Conservation (phyloP, 1,284 basidiomycete genomes). For the Ganoderma lingzhi region DNA sequence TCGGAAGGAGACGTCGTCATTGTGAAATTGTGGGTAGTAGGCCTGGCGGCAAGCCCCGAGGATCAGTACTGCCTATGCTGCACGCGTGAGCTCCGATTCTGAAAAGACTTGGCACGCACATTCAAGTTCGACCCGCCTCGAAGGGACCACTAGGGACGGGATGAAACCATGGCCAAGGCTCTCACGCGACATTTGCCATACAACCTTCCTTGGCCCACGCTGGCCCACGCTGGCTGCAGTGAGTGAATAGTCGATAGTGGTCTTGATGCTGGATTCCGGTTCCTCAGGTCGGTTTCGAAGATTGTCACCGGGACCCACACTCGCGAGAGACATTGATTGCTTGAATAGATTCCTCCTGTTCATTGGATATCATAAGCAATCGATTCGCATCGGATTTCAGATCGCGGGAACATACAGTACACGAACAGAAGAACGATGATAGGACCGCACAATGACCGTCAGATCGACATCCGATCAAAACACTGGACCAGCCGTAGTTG, state of each 20-base stretch:
- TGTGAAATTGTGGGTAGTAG: not conserved
- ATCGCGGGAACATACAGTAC: too few species aligned
- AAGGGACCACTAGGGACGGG: not conserved
- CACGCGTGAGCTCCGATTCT: not conserved
- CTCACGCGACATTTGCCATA: not conserved
- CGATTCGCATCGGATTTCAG: too few species aligned
- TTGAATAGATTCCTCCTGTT: too few species aligned
- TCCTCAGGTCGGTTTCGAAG: too few species aligned
- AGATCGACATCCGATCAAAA: too few species aligned
- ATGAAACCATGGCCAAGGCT: not conserved
- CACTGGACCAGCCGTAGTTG: too few species aligned
- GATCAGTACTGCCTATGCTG: not conserved
- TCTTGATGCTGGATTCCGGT: not conserved
- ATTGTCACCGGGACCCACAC: too few species aligned
- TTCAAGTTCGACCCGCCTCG: not conserved
- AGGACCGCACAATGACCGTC: too few species aligned
- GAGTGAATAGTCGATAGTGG: not conserved
- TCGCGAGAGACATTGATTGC: too few species aligned
- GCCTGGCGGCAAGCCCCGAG: not conserved
- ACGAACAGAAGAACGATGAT: too few species aligned
- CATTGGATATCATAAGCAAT: too few species aligned
- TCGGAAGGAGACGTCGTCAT: not conserved
- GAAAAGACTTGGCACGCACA: not conserved
- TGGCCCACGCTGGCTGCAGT: not conserved
- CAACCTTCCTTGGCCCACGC: not conserved